Evolutionary conservation across 2,329 filamentous ascomycete species (phyloP).

Genomic region (Phialocephala subalpina): DNA sequence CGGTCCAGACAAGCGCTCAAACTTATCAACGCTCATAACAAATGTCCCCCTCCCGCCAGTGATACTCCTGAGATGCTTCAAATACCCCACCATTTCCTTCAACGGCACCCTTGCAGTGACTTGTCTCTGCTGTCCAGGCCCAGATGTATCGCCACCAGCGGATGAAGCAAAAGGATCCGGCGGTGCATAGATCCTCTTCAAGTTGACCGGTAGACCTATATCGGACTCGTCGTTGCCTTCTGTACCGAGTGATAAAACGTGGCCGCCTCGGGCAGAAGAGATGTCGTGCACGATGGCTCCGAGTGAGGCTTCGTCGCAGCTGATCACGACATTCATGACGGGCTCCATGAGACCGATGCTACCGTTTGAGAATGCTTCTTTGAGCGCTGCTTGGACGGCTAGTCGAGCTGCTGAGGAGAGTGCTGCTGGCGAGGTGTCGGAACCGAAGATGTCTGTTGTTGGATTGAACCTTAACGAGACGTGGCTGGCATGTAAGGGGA

Average conservation of each 20-base stretch:
- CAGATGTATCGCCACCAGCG: constrained; percentile 56
- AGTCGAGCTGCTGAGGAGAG: constrained; percentile 72
- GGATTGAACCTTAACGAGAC: constrained; percentile 76
- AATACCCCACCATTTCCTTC: constrained; percentile 96
- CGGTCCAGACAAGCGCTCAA: constrained; percentile 70
- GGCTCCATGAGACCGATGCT: constrained; percentile 83
- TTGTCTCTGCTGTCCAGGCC: constrained; percentile 59
- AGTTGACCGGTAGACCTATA: constrained; percentile 53
- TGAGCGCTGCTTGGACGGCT: constrained; percentile 75
- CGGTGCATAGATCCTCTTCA: constrained; percentile 82
- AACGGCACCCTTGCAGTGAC: constrained; percentile 90
- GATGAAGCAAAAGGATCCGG: constrained; percentile 79
- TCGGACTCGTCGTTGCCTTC: constrained; percentile 35
- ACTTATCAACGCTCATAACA: constrained; percentile 76
- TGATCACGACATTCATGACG: constrained; percentile 89
- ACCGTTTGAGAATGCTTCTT: constrained; percentile 61
- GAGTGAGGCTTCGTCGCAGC: constrained; percentile 81
- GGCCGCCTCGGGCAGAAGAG: constrained; percentile 74
- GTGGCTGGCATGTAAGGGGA: constrained; percentile 79
- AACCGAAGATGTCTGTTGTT: constrained; percentile 67
- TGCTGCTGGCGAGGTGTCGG: constrained; percentile 71
- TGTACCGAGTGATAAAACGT: constrained; percentile 73
- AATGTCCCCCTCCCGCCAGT: constrained; percentile 85
- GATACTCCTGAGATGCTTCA: constrained; percentile 86
- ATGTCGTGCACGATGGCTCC: constrained; percentile 86